phyloP scores from a whole-genome alignment of 495 filamentous ascomycete species.

The Penicillium dipodomyicola region DNA sequence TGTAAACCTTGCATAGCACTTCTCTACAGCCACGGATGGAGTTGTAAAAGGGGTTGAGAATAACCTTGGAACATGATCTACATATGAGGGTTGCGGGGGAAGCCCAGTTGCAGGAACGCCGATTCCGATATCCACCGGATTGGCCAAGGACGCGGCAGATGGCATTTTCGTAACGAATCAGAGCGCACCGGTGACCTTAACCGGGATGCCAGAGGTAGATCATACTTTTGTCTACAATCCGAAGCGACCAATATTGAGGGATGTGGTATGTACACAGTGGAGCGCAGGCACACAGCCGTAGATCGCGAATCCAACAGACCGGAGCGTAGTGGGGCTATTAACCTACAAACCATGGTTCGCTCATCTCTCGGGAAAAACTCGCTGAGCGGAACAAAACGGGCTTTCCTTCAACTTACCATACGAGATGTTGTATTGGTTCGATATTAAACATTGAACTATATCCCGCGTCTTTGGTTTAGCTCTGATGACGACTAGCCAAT shows the following conservation, averaged over 20 bases:
- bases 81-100: slow-evolving; percentile 10
- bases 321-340: neutral
- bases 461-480: neutral
- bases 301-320: neutral
- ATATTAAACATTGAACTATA: neutral
- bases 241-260: neutral
- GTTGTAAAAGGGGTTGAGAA: neutral
- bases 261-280: neutral
- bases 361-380: slow-evolving; percentile 36
- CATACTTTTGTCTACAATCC: neutral
- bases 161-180: neutral
- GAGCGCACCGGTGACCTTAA: neutral
- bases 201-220: neutral
- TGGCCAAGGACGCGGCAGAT: neutral
- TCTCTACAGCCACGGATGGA: neutral
- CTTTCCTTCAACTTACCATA: neutral
- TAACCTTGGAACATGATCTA: slow-evolving; percentile 4
- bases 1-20: too few relatives aligned
- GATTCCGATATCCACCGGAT: neutral
- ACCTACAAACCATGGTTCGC: slow-evolving; percentile 16
- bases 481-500: neutral
- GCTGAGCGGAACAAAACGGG: slow-evolving; percentile 2
- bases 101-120: neutral
- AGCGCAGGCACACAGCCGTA: neutral
- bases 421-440: neutral